Evolutionary conservation across 495 filamentous ascomycete species (phyloP), one percentile per base, ranked within the genome.

Genomic region (Aspergillus biplanus): DNA sequence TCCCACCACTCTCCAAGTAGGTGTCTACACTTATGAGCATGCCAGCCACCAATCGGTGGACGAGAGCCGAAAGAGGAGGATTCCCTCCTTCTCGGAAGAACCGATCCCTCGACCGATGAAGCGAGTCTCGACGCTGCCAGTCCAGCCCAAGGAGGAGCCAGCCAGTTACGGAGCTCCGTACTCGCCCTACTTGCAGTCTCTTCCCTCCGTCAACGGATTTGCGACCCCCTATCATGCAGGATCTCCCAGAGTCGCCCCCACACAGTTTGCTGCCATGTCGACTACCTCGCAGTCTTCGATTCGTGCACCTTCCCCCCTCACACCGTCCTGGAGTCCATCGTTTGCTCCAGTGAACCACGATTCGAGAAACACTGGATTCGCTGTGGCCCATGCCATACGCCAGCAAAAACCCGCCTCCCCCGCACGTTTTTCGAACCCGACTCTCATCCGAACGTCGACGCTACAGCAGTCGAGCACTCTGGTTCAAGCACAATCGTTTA

Each of bases 401-500:
- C 65, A 77, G 33, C 77, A 75, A 16, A 75, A 76, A 33, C 66
- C 71, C 44, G 63, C 76, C 5, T 79, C 83, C 35, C 81, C 82
- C 39, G 69, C 77, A 66, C 72, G 78, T n/a, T 52, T 70, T 12
- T 73, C 72, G 12, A 90, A 83, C 74, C 94, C 83, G 52, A 86
- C 84, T 57, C 78, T 99, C 18, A 89, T 97, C 56, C 85, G 95
- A 46, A 96, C 95, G 3, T 96, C 93, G 21, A 95, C 90, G 3
- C 66, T 97, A 21, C 85, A 90, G 62, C 85, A 87, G 59, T 77
- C 81, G 5, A 79, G 70, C 56, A 74, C 73, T 70, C 55, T 83
- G n/a, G 64, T 76, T 31, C 71, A 81, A 34, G 68, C 76, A 27
- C 69, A 84, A 21, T 57, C 75, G 0, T 92, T 95, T 78, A 94